Conservation (phyloP, 1,284 basidiomycete species). For the Cutaneotrichosporon dermatis region DNA sequence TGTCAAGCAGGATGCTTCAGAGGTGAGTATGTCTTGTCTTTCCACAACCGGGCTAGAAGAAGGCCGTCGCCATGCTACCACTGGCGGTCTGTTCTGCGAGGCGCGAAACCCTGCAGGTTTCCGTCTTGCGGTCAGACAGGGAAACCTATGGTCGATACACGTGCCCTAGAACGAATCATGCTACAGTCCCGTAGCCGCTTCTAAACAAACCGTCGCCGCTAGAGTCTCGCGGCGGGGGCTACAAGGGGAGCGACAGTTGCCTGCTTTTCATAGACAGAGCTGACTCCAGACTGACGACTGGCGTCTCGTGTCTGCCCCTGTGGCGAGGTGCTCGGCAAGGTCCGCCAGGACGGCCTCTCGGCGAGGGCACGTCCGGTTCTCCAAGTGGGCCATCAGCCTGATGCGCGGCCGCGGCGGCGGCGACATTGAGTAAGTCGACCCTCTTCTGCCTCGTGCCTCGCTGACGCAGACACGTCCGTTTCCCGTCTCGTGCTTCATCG, state of each 20-base stretch:
- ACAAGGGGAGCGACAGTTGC: constrained; percentile 67
- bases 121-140: constrained; percentile 2
- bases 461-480: constrained; percentile 48
- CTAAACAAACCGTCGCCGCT: constrained; percentile 67
- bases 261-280: constrained; percentile 20
- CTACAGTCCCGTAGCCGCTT: constrained; percentile 16
- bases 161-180: constrained; percentile 64
- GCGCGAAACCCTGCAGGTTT: constrained; percentile 41
- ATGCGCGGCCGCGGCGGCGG: constrained; percentile 57
- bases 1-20: constrained; percentile 50
- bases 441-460: too few species aligned
- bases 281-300: constrained; percentile 56
- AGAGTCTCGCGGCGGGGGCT: constrained; percentile 66
- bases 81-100: constrained; percentile 56
- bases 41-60: constrained; percentile 56
- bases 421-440: constrained; percentile 17
- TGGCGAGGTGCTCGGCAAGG: constrained; percentile 68
- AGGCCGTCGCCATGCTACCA: constrained; percentile 66
- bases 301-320: constrained; percentile 66
- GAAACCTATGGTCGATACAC: constrained; percentile 76
- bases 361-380: constrained; percentile 55
- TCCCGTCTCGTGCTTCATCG: constrained; percentile 74
- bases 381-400: constrained; percentile 75
- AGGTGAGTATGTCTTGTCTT: constrained; percentile 55
- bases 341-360: constrained; percentile 47